phyloP scores from a whole-genome alignment of 148 eudicot species.

The Spergularia bocconei region DNA sequence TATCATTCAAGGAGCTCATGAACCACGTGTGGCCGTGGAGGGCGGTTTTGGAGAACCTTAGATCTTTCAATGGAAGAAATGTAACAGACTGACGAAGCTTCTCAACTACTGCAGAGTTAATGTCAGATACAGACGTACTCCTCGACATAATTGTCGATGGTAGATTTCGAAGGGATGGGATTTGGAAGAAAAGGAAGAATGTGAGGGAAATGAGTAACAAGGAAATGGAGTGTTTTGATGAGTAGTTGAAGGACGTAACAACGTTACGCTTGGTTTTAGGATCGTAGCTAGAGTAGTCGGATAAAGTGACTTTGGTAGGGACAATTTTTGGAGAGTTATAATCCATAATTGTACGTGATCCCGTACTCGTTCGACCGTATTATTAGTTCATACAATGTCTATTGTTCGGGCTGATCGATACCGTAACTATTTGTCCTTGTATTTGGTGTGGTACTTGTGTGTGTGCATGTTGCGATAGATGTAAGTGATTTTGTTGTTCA shows the following conservation, averaged over 20 bases:
- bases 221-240: conserved; percentile 41
- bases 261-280: conserved; percentile 28
- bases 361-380: too few species aligned
- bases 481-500: too few species aligned
- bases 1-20: conserved; percentile 79
- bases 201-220: conserved; percentile 25
- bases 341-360: too few species aligned
- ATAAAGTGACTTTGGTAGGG: neutral
- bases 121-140: too few species aligned
- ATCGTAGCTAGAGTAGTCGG: neutral
- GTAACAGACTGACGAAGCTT: conserved; percentile 53
- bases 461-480: too few species aligned
- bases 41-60: conserved; percentile 46
- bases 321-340: neutral
- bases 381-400: too few species aligned
- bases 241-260: conserved; percentile 17
- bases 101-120: neutral
- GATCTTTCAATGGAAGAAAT: conserved; percentile 70
- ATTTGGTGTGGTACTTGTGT: too few species aligned
- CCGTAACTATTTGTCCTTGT: too few species aligned
- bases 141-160: neutral
- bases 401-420: too few species aligned
- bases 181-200: conserved; percentile 45
- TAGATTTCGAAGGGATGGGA: conserved; percentile 31
- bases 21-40: conserved; percentile 77